These are phyloP conservation scores for Cerioporus squamosus DNA, from an alignment of 1,284 basidiomycete species.

Conservation along the genomic window DNA sequence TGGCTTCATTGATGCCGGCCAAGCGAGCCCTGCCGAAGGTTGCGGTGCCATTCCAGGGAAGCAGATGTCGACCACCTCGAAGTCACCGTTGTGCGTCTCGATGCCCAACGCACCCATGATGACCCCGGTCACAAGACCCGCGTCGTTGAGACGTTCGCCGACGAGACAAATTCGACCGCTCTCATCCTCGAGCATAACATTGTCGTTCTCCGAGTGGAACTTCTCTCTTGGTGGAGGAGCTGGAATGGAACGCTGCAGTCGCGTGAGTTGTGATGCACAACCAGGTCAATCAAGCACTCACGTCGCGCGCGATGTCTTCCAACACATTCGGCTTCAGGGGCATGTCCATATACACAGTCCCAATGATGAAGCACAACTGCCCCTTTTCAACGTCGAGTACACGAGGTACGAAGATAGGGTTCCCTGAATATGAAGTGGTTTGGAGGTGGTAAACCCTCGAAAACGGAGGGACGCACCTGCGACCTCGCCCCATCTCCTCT, in stretches of 20 bases:
- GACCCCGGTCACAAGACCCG: slow-evolving; percentile 84
- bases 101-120: slow-evolving; percentile 90
- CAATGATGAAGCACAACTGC: slow-evolving; percentile 88
- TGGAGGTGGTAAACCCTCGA: neutral
- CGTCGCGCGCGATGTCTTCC: slow-evolving; percentile 92
- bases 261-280: neutral
- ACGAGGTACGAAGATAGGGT: slow-evolving; percentile 77
- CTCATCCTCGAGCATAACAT: slow-evolving; percentile 93
- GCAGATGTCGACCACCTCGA: slow-evolving; percentile 93
- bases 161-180: slow-evolving; percentile 90
- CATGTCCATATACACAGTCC: slow-evolving; percentile 98
- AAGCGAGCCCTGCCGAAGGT: slow-evolving; percentile 28
- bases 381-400: slow-evolving; percentile 90
- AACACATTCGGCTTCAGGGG: slow-evolving; percentile 97
- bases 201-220: slow-evolving; percentile 80
- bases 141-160: slow-evolving; percentile 63
- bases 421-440: slow-evolving; percentile 46
- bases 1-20: slow-evolving; percentile 31
- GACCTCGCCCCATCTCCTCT: slow-evolving; percentile 67
- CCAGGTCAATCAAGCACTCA: slow-evolving; percentile 46
- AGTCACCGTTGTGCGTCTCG: slow-evolving; percentile 89
- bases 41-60: slow-evolving; percentile 83
- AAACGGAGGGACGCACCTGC: slow-evolving; percentile 49
- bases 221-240: slow-evolving; percentile 79
- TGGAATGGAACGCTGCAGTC: slow-evolving; percentile 81